Conservation (phyloP, 768 basidiomycete species). For the Harrya chromipes region DNA sequence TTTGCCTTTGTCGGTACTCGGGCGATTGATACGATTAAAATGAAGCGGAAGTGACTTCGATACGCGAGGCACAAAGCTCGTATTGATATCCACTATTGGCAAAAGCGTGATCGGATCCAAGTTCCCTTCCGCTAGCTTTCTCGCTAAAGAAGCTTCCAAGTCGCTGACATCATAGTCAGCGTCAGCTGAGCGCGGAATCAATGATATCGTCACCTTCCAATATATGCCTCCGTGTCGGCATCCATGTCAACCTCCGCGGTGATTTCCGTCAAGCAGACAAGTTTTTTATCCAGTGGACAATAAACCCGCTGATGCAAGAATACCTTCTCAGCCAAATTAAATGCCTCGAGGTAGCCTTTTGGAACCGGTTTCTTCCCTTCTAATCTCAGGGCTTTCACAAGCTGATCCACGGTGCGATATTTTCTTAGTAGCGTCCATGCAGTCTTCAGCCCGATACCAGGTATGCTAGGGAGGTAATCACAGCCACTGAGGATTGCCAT, state of each 20-base stretch:
- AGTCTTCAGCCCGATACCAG: slow-evolving; percentile 91
- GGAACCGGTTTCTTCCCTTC: slow-evolving; percentile 88
- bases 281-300: slow-evolving; percentile 58
- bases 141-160: slow-evolving; percentile 61
- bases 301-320: slow-evolving; percentile 94
- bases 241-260: slow-evolving; percentile 54
- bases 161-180: slow-evolving; percentile 42
- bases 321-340: slow-evolving; percentile 82
- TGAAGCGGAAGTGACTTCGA: slow-evolving; percentile 42
- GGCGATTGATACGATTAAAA: slow-evolving; percentile 24
- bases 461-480: slow-evolving; percentile 89
- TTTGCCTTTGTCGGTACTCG: slow-evolving; percentile 42
- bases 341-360: slow-evolving; percentile 66
- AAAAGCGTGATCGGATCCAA: slow-evolving; percentile 64
- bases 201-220: slow-evolving; percentile 51
- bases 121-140: slow-evolving; percentile 62
- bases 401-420: slow-evolving; percentile 83
- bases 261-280: slow-evolving; percentile 68
- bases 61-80: slow-evolving; percentile 52
- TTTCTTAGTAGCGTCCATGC: slow-evolving; percentile 80
- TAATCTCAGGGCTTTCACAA: slow-evolving; percentile 65
- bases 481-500: slow-evolving; percentile 95
- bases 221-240: slow-evolving; percentile 62
- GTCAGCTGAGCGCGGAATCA: slow-evolving; percentile 3
- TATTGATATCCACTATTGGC: slow-evolving; percentile 79